Conservation (phyloP, 306 rosid species). For the Aeschynomene evenia region DNA sequence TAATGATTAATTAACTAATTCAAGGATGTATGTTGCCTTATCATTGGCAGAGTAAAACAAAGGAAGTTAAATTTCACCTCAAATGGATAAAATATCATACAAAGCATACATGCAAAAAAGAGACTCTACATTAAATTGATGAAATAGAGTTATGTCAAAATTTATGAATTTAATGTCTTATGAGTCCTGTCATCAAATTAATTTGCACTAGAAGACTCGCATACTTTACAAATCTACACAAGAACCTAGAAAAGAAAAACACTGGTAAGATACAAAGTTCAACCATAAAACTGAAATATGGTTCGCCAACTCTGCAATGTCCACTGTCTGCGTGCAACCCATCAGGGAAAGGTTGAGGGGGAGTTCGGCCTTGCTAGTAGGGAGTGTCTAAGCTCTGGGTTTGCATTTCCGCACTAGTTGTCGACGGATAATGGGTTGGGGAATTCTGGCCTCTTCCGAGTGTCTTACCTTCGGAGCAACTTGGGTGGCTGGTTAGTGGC, state of each 20-base stretch:
- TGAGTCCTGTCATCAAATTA: slow-evolving; percentile 21
- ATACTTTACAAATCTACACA: slow-evolving; percentile 32
- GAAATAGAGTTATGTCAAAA: not conserved
- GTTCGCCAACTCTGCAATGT: no score
- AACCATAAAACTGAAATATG: slow-evolving; percentile 36
- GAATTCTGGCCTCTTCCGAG: no score
- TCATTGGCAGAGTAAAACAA: slow-evolving; percentile 1
- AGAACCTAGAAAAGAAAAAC: slow-evolving; percentile 25
- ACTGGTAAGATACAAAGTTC: slow-evolving; percentile 27
- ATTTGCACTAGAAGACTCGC: slow-evolving; percentile 29
- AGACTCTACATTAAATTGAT: not conserved
- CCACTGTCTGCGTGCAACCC: no score
- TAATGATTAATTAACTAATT: not conserved
- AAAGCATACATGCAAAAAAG: not conserved
- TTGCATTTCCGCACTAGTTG: no score
- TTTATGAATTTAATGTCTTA: slow-evolving; percentile 1
- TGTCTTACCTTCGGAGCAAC: no score
- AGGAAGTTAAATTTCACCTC: not conserved
- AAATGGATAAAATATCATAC: slow-evolving; percentile 1
- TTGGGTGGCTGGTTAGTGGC: no score
- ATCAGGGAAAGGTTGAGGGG: no score
- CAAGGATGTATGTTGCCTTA: not conserved
- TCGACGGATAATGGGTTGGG: no score
- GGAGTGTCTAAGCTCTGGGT: no score
- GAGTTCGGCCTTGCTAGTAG: no score